Evolutionary conservation across 345 rosid species (phyloP), one percentile per base, ranked within the genome.

Genomic region (Tarenaya hassleriana): DNA sequence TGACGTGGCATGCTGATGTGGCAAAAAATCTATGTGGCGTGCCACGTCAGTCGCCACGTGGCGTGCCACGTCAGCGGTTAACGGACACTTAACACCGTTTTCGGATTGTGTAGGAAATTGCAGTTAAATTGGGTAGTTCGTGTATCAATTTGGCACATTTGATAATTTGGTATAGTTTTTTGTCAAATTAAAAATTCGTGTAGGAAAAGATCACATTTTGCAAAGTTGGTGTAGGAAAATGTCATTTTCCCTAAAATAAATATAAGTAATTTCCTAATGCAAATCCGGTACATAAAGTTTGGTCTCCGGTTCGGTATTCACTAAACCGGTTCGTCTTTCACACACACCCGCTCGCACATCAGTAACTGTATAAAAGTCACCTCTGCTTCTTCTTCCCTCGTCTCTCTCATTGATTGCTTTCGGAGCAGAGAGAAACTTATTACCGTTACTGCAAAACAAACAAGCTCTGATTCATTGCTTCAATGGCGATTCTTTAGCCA

Each of bases 381-480:
- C 61, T 41, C 21, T 49, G n/a, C n/a, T n/a, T n/a, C n/a, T 18
- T 35, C 55, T 48, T 38, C 17, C 40, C 3, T 44, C 50, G 57
- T 39, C 55, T 35, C 45, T 68, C 68, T 71, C 48, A 64, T 56
- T 53, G 69, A 64, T 56, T 53, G 69, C 62, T 37, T 10, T 21
- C 4, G 54, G 35, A 41, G 41, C 16, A 11, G 49, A 37, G 19
- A 47, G 50, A n/a, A 33, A 50, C 34, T 49, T 42, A 56, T 63
- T 52, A 64, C 77, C 56, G 73, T 73, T 74, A 45, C 44, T 43
- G 41, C 10, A 61, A 14, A 46, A 32, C 12, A 10, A 37, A 19
- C 27, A 9, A 47, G 41, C 20, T 35, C 44, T 54, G 16, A 46
- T 31, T 24, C 49, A 49, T 42, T 53, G 56, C 38, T 55, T 55